Evolutionary conservation across 495 filamentous ascomycete genomes (phyloP).

Genomic region (Trichocladium antarcticum): DNA sequence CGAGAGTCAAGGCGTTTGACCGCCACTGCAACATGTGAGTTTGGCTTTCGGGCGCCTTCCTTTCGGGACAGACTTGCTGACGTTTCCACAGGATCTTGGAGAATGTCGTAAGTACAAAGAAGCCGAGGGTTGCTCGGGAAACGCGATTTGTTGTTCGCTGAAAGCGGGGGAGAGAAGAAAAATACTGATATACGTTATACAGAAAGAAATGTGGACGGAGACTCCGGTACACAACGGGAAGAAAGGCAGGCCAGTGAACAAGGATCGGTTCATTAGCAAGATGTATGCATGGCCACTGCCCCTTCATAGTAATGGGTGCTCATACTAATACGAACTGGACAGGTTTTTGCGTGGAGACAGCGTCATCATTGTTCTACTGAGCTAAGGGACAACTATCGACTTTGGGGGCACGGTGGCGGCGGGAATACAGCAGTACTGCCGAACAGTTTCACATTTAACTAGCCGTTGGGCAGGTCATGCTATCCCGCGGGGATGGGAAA

Average conservation of each 20-base stretch:
- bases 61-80: slow-evolving; percentile 3
- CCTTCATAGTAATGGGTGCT: background rate
- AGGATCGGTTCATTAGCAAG: slow-evolving; percentile 97
- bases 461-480: too few species aligned
- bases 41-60: background rate
- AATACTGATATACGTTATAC: background rate
- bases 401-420: background rate
- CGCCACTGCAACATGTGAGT: slow-evolving; percentile 27
- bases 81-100: slow-evolving; percentile 17
- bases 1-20: slow-evolving; percentile 41
- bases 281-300: slow-evolving; percentile 50
- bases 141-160: background rate
- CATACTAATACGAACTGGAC: background rate
- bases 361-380: slow-evolving; percentile 85
- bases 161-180: background rate
- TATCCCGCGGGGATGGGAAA: background rate
- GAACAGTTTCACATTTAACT: too few species aligned
- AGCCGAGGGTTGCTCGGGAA: background rate
- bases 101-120: slow-evolving; percentile 20
- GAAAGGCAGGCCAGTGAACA: slow-evolving; percentile 87
- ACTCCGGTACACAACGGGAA: slow-evolving; percentile 64
- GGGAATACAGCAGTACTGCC: background rate
- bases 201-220: slow-evolving; percentile 99
- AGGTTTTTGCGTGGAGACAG: slow-evolving; percentile 93
- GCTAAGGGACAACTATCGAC: slow-evolving; percentile 33